Evolutionary conservation across 2,329 filamentous ascomycete species (phyloP).

Genomic region (Aspergillus phoenicis): DNA sequence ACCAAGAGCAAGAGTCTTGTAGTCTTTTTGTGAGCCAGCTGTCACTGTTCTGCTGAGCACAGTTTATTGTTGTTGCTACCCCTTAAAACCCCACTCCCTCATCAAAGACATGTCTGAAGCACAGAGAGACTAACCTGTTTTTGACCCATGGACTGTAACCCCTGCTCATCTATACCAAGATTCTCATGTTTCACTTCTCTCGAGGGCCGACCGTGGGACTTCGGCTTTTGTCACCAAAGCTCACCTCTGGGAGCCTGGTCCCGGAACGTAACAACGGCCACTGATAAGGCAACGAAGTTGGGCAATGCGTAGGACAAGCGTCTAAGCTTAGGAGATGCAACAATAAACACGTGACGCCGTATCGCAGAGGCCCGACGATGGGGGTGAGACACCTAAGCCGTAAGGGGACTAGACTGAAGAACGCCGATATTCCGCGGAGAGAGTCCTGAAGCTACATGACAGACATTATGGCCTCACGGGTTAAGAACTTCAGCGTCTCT

Average conservation of each 20-base stretch:
- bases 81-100: background rate
- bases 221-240: background rate
- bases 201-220: background rate
- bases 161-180: background rate
- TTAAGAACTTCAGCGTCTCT: background rate
- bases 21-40: background rate
- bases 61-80: background rate
- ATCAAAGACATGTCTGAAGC: background rate
- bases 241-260: conserved; percentile 30
- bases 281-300: conserved; percentile 13
- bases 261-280: conserved; percentile 37
- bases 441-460: background rate
- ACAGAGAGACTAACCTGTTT: background rate
- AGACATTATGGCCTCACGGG: background rate
- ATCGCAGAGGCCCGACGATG: conserved; percentile 11
- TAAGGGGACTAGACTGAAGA: conserved; percentile 13
- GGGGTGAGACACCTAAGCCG: conserved; percentile 5
- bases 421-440: background rate
- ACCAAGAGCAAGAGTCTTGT: background rate
- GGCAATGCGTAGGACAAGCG: conserved; percentile 23
- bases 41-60: background rate
- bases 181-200: background rate
- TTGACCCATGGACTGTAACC: background rate
- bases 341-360: conserved; percentile 30
- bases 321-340: conserved; percentile 15